Evolutionary conservation across 495 filamentous ascomycete species (phyloP).

Genomic region (Aspergillus affinis): DNA sequence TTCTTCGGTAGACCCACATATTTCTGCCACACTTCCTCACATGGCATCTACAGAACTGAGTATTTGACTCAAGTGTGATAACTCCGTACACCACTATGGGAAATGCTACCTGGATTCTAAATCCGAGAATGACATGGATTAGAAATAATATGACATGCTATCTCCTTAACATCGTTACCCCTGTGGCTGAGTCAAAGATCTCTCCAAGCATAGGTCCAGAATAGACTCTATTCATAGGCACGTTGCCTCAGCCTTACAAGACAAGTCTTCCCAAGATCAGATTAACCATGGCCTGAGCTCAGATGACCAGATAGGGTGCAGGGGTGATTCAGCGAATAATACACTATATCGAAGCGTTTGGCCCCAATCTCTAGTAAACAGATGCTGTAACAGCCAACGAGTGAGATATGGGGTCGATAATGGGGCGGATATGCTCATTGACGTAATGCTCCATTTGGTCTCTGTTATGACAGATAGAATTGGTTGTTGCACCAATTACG

Average conservation of each 20-base stretch:
- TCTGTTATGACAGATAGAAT: neutral
- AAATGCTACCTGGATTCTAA: neutral
- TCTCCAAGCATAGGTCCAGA: neutral
- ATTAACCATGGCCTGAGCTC: neutral
- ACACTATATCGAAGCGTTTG: neutral
- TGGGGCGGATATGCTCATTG: neutral
- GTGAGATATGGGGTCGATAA: neutral
- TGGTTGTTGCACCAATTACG: neutral
- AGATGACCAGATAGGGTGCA: neutral
- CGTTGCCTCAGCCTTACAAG: neutral
- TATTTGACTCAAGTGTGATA: no score
- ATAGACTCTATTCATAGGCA: neutral
- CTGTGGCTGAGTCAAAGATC: neutral
- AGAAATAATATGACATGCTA: no score
- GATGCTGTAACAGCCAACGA: slow-evolving; percentile 9
- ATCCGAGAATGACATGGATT: no score
- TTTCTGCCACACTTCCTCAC: no score
- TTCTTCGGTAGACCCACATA: no score
- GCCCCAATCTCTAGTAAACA: neutral
- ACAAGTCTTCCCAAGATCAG: neutral
- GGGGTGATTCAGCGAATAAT: neutral
- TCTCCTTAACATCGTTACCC: neutral
- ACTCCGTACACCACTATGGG: neutral
- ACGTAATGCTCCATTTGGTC: neutral
- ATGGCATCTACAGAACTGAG: no score